Percentiles rank a stretch among this genome's conserved stretches.
These are phyloP conservation scores for Lipomyces lipofer DNA, from an alignment of 805 yeast species.

Conservation along the genomic window DNA sequence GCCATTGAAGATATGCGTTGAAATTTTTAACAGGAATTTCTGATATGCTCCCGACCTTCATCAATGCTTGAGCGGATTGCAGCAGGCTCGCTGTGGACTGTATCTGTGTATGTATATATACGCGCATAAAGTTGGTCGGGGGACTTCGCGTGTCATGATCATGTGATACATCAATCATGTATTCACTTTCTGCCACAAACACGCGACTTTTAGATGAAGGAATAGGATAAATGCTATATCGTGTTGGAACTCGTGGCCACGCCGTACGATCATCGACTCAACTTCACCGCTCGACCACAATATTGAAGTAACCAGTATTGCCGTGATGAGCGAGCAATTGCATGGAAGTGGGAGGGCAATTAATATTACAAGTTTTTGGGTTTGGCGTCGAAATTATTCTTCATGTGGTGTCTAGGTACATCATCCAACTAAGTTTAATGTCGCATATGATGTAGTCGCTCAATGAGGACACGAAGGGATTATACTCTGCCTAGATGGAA, in stretches of 20 bases:
- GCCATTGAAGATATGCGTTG: conserved; percentile 1
- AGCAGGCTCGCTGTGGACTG: neutral
- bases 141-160: neutral
- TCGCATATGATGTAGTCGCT: too few relatives aligned
- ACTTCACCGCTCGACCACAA: neutral
- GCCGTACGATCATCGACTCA: neutral
- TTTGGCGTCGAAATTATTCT: too few relatives aligned
- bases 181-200: conserved; percentile 6
- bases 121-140: too few relatives aligned
- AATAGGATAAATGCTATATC: neutral
- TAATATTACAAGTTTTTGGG: too few relatives aligned
- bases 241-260: too few relatives aligned
- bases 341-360: too few relatives aligned
- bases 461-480: too few relatives aligned
- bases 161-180: neutral
- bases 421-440: too few relatives aligned
- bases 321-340: too few relatives aligned
- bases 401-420: too few relatives aligned
- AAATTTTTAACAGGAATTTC: neutral
- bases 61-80: neutral
- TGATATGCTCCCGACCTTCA: neutral
- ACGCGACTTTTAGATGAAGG: neutral
- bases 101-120: neutral
- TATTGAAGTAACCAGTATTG: too few relatives aligned
- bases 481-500: too few relatives aligned